Conservation (phyloP, 129 eudicot genomes). For the Apium graveolens region DNA sequence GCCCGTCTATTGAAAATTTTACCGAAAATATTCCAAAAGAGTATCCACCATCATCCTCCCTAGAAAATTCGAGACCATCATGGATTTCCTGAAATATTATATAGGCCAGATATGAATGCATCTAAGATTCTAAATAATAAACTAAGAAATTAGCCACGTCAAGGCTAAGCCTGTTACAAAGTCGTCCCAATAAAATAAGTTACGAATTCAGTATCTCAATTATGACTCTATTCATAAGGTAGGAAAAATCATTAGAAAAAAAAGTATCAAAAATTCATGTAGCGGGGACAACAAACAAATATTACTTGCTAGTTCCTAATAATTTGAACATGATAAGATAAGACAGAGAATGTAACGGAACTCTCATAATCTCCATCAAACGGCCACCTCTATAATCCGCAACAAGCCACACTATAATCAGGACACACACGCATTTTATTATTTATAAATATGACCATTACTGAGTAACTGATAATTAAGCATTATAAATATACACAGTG, state of each 20-base stretch:
- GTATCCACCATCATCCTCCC: constrained; percentile 11
- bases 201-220: neutral
- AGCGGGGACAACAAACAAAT: neutral
- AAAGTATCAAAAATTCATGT: neutral
- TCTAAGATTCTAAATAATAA: neutral
- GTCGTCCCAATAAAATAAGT: neutral
- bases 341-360: neutral
- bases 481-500: neutral
- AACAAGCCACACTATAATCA: neutral
- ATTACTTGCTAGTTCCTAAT: neutral
- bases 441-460: neutral
- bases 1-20: constrained; percentile 85
- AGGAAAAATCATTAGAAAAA: neutral
- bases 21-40: constrained; percentile 86
- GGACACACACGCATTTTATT: neutral
- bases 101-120: neutral
- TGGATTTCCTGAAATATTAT: constrained; percentile 13
- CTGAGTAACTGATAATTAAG: neutral
- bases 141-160: neutral
- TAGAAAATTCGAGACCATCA: constrained; percentile 7
- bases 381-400: neutral
- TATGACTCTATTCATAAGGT: neutral
- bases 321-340: neutral
- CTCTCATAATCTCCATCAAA: neutral
- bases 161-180: constrained; percentile 5